Evolutionary conservation across 2,329 filamentous ascomycete species (phyloP).

Genomic region (Curvularia sp.): DNA sequence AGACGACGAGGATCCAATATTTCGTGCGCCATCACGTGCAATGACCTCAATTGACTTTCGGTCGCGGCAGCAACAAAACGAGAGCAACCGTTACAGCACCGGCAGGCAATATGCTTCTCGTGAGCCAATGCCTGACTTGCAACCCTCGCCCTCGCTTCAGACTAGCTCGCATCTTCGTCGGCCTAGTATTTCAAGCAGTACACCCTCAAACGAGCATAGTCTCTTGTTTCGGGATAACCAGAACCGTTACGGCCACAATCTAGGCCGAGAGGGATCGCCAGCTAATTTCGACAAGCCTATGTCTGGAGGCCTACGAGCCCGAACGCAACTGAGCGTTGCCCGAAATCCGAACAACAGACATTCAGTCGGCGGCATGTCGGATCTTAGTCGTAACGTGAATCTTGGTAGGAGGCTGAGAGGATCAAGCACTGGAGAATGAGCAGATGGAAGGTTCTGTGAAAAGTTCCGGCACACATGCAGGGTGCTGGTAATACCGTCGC

Average conservation of each 20-base stretch:
- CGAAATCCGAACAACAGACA: slow-evolving; percentile 39
- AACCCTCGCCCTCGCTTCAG: slow-evolving; percentile 42
- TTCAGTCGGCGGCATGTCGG: slow-evolving; percentile 37
- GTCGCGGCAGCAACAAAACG: slow-evolving; percentile 43
- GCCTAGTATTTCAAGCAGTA: slow-evolving; percentile 37
- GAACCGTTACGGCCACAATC: slow-evolving; percentile 35
- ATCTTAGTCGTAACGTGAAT: slow-evolving; percentile 41
- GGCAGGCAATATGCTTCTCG: slow-evolving; percentile 49
- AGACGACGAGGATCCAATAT: slow-evolving; percentile 49
- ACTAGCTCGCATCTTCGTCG: slow-evolving; percentile 40
- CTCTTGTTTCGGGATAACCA: slow-evolving; percentile 38
- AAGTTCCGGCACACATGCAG: slow-evolving; percentile 26
- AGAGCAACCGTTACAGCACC: slow-evolving; percentile 29
- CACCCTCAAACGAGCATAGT: slow-evolving; percentile 35
- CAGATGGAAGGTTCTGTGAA: slow-evolving; percentile 16
- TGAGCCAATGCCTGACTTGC: slow-evolving; percentile 48
- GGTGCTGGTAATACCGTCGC: slow-evolving; percentile 39
- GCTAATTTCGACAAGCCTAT: slow-evolving; percentile 42
- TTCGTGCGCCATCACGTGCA: slow-evolving; percentile 58
- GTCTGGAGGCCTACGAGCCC: slow-evolving; percentile 31
- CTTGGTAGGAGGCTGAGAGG: slow-evolving; percentile 41
- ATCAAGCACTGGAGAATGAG: slow-evolving; percentile 46
- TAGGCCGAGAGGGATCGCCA: slow-evolving; percentile 39
- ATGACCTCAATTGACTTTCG: slow-evolving; percentile 54
- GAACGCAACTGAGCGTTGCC: slow-evolving; percentile 37